Percentiles rank a stretch among this genome's conserved stretches.
phyloP scores from a whole-genome alignment of 2,329 filamentous ascomycete species.

The Orbilia javanica region DNA sequence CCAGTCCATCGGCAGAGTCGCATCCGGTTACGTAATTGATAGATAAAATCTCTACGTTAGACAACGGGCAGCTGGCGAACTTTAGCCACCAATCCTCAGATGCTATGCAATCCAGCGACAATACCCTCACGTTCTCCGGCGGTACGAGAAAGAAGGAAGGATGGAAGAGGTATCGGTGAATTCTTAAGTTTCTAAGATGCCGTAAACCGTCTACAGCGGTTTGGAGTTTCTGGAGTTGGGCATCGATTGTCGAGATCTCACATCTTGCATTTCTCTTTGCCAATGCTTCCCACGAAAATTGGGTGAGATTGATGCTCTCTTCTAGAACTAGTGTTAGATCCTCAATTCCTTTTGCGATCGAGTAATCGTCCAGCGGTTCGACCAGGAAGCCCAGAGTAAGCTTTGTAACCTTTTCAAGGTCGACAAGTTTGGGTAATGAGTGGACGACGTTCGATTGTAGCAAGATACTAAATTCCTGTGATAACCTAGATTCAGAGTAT shows the following conservation, averaged over 20 bases:
- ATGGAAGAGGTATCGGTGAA: neutral
- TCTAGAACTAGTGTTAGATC: neutral
- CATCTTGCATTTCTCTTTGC: neutral
- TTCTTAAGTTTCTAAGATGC: neutral
- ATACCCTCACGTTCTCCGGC: neutral
- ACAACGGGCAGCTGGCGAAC: conserved; percentile 7
- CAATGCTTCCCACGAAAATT: neutral
- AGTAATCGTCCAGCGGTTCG: neutral
- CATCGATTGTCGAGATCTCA: neutral
- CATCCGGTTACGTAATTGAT: neutral
- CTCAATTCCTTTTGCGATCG: neutral
- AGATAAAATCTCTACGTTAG: neutral
- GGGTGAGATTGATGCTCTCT: neutral
- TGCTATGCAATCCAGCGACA: conserved; percentile 2
- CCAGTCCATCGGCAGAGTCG: neutral
- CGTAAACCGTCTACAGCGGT: neutral
- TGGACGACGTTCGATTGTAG: neutral
- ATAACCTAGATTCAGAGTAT: neutral
- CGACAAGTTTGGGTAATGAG: neutral
- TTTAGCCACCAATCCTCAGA: conserved; percentile 21
- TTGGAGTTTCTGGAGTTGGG: neutral
- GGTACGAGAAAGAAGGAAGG: conserved; percentile 24
- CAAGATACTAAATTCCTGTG: conserved; percentile 3
- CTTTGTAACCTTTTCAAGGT: neutral
- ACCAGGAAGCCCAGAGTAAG: neutral